Evolutionary conservation across 352 stramenopile genomes (phyloP).

Genomic region (Globisporangium megalacanthum): DNA sequence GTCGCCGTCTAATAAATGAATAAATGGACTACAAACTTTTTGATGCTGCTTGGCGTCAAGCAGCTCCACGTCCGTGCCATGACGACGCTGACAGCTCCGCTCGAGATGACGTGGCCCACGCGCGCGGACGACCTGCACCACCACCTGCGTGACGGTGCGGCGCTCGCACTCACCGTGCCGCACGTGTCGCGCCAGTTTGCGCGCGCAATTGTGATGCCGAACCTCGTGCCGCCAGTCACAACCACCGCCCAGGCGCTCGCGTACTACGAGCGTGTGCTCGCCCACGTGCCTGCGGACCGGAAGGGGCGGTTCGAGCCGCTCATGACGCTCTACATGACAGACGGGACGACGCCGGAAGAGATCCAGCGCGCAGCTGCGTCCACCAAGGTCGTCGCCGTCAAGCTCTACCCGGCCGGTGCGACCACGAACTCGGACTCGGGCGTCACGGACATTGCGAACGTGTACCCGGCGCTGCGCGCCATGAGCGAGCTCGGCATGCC

Average conservation of each 20-base stretch:
- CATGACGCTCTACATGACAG: conserved; percentile 98
- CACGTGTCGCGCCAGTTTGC: conserved; percentile 83
- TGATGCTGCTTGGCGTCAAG: neutral
- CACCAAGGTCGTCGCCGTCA: conserved; percentile 92
- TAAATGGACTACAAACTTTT: conserved; percentile 1
- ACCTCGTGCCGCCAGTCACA: conserved; percentile 96
- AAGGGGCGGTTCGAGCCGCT: conserved; percentile 88
- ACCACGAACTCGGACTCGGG: conserved; percentile 99
- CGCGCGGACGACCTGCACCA: conserved; percentile 97
- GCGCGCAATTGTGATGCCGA: conserved; percentile 97
- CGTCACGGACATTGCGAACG: conserved; percentile 95
- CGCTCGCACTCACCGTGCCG: conserved; percentile 72
- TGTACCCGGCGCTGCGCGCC: conserved; percentile 80
- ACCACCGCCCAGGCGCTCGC: conserved; percentile 92
- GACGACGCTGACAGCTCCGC: conserved; percentile 1
- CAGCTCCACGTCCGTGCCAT: neutral
- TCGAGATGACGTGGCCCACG: conserved; percentile 34
- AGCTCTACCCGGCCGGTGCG: conserved; percentile 96
- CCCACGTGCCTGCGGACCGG: conserved; percentile 62
- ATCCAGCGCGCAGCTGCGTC: conserved; percentile 90
- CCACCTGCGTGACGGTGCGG: conserved; percentile 92
- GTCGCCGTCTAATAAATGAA: too few species aligned
- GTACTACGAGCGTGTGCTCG: conserved; percentile 95
- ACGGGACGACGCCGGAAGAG: conserved; percentile 95
- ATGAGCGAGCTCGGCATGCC: conserved; percentile 88